Evolutionary conservation across 116 monocot species (phyloP).

Genomic region (Dioscorea cayenensis): DNA sequence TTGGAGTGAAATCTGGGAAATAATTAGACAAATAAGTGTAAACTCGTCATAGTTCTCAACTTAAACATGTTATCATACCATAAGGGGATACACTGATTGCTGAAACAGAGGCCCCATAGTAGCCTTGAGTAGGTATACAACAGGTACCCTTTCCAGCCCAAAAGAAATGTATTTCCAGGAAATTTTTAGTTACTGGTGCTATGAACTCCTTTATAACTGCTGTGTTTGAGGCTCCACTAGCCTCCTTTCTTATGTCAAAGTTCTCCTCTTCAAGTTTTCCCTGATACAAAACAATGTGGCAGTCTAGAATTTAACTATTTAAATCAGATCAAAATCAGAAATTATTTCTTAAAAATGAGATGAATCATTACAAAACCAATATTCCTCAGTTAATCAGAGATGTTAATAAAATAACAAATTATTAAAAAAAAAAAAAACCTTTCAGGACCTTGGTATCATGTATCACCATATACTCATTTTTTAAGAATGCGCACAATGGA

Average conservation of each 20-base stretch:
- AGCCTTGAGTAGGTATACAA: constrained; percentile 56
- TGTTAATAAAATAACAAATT: too few species aligned
- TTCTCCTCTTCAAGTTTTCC: constrained; percentile 43
- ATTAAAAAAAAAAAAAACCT: too few species aligned
- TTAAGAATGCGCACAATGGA: too few species aligned
- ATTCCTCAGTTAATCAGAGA: too few species aligned
- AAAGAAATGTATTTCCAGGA: constrained; percentile 78
- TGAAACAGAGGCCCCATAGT: constrained; percentile 60
- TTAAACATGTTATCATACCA: constrained; percentile 17
- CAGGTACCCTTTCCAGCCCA: constrained; percentile 86
- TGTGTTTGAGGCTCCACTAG: constrained; percentile 34
- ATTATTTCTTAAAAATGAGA: too few species aligned
- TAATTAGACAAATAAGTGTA: background rate
- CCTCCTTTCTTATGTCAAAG: constrained; percentile 64
- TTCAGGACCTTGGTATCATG: too few species aligned
- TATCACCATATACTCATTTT: too few species aligned
- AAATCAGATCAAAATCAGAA: too few species aligned
- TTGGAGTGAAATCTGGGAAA: constrained; percentile 66
- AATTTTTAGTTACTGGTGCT: constrained; percentile 49
- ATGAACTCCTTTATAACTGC: constrained; percentile 35
- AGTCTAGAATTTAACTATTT: too few species aligned
- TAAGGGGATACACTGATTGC: constrained; percentile 54
- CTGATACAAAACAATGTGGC: constrained; percentile 15
- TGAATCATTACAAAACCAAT: too few species aligned
- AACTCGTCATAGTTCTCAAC: background rate